Evolutionary conservation across 2,329 filamentous ascomycete genomes (phyloP), one percentile per base, ranked within the genome.

Genomic region (Pseudocercospora pini-densiflorae): DNA sequence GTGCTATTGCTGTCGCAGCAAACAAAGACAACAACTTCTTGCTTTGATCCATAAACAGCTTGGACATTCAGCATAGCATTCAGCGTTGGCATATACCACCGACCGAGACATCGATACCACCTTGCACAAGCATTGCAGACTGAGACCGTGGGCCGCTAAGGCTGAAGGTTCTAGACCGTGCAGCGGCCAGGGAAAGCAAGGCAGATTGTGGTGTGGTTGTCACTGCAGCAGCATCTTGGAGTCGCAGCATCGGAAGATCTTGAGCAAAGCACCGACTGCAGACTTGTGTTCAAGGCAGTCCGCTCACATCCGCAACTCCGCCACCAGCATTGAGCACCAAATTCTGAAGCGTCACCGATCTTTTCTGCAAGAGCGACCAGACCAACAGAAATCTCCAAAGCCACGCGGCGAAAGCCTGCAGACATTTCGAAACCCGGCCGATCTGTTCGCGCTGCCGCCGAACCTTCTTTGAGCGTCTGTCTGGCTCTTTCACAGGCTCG

Each of bases 51-150:
- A 16, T 29, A 57, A 57, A 36, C 54, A 31, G 23, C 54, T 57
- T 57, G 54, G 9, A 29, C 9, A 57, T 31, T 16, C 53, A 19
- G 53, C 29, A 55, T 12, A 57, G 19, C 23, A 36, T 6, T 57
- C 53, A 19, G 31, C 62, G 45, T 14, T 24, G 58, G 53, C 33
- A 57, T 31, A 31, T 7, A 9, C 29, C 29, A 10, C 31, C 31
- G 31, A 33, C 31, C 31, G 31, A 51, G 55, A 66, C 65, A 40
- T 60, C 68, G 49, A 64, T 59, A 66, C 49, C 51, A 63, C 16
- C 27, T 21, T 36, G 24, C 16, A 61, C 62, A 45, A 58, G 27
- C 58, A 36, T 14, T 36, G 33, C 33, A 36, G 33, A 36, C 33
- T 36, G 33, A 36, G 33, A 36, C 31, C 31, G 31, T 31, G 29